Conservation (phyloP, 2,329 filamentous ascomycete species). For the Chrysoporthe deuterocubensis region DNA sequence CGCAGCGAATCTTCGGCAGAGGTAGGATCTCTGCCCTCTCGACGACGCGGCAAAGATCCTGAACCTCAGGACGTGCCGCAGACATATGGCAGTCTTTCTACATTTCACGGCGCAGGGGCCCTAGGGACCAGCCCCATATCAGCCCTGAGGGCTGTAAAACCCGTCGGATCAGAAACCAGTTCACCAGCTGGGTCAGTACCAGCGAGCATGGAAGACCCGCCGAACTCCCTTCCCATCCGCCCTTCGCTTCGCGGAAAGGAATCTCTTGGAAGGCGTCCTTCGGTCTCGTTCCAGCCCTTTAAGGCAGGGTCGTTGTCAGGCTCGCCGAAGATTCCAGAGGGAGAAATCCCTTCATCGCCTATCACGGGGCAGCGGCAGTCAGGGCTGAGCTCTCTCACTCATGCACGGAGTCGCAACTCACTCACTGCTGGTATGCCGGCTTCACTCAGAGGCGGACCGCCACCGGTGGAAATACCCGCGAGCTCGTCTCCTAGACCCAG, state of each 20-base stretch:
- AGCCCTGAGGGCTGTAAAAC: constrained; percentile 72
- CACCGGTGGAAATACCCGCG: constrained; percentile 66
- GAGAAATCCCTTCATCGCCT: constrained; percentile 59
- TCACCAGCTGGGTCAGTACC: constrained; percentile 60
- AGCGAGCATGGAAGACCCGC: constrained; percentile 49
- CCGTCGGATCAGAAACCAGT: constrained; percentile 64
- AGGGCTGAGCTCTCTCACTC: constrained; percentile 54
- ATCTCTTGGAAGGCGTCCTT: constrained; percentile 69
- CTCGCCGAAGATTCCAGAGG: constrained; percentile 66
- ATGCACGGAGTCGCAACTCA: constrained; percentile 71
- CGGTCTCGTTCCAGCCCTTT: constrained; percentile 92
- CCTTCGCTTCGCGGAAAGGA: constrained; percentile 49
- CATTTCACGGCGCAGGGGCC: constrained; percentile 80
- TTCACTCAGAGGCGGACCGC: constrained; percentile 68
- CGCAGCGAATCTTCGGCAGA: constrained; percentile 51
- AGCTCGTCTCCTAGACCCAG: constrained; percentile 80
- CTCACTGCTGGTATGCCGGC: constrained; percentile 77
- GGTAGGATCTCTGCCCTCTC: constrained; percentile 75
- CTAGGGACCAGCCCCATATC: constrained; percentile 86
- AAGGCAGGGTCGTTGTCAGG: constrained; percentile 95
- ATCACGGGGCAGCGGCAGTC: constrained; percentile 55
- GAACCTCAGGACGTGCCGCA: constrained; percentile 67
- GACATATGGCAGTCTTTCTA: constrained; percentile 87
- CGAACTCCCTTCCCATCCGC: constrained; percentile 58
- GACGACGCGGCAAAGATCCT: constrained; percentile 48